phyloP scores from a whole-genome alignment of 164 flowering plant species.

The Vitis riparia region DNA sequence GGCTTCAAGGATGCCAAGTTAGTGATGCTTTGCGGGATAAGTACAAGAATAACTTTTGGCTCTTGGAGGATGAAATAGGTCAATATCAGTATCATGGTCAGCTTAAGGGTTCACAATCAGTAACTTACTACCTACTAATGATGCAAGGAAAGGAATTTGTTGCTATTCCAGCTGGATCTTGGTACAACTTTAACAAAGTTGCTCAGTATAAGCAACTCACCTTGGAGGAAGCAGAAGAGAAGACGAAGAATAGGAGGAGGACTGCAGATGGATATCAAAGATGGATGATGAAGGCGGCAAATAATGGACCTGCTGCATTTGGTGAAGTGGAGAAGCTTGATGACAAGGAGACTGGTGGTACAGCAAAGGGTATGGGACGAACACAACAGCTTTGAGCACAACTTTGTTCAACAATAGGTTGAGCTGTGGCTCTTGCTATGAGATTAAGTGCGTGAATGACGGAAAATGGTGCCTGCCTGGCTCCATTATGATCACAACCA shows the following conservation, averaged over 20 bases:
- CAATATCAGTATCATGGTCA: constrained; percentile 87
- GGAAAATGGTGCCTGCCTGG: constrained; percentile 11
- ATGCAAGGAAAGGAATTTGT: constrained; percentile 86
- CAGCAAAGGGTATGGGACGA: neutral
- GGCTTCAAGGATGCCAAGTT: no score
- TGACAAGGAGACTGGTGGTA: constrained; percentile 50
- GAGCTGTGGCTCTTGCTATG: constrained; percentile 2
- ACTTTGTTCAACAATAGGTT: no score
- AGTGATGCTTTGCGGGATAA: constrained; percentile 47
- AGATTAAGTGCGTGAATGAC: constrained; percentile 2
- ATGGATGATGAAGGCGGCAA: constrained; percentile 99
- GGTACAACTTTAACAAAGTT: constrained; percentile 95
- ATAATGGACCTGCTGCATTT: constrained; percentile 89
- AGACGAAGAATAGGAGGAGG: constrained; percentile 87
- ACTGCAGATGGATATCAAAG: constrained; percentile 93
- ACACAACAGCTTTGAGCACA: no score
- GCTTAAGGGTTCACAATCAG: constrained; percentile 90
- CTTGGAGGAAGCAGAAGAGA: constrained; percentile 98
- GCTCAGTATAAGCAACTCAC: constrained; percentile 99
- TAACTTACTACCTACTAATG: constrained; percentile 82
- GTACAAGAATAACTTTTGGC: constrained; percentile 92
- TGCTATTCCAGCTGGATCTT: constrained; percentile 97
- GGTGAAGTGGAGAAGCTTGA: constrained; percentile 69
- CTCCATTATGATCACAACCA: constrained; percentile 7
- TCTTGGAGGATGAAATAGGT: constrained; percentile 94